phyloP scores from a whole-genome alignment of 1,284 basidiomycete genomes.

The Porodaedalea pini region DNA sequence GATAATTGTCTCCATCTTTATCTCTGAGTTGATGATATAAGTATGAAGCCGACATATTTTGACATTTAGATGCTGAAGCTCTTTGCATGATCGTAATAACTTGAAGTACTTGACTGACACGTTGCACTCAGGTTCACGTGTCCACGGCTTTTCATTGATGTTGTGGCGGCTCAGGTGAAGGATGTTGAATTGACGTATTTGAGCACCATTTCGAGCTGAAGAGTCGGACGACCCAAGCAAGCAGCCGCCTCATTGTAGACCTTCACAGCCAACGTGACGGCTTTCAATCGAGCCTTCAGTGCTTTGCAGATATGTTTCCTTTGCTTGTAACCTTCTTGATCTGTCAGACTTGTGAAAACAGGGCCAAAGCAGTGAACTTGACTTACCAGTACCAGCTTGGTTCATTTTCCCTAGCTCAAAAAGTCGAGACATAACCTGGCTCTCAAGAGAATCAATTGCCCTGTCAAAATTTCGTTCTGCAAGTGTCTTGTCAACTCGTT shows the following conservation, averaged over 20 bases:
- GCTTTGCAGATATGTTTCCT: slow-evolving; percentile 31
- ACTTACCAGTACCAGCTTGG: slow-evolving; percentile 23
- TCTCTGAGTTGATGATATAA: too few relatives aligned
- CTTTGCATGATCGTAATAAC: slow-evolving; percentile 32
- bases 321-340: slow-evolving; percentile 27
- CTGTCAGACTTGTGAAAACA: slow-evolving; percentile 5
- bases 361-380: too few relatives aligned
- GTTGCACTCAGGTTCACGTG: slow-evolving; percentile 25
- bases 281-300: slow-evolving; percentile 26
- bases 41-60: slow-evolving; percentile 27
- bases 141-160: slow-evolving; percentile 31
- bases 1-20: too few relatives aligned
- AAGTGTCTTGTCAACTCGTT: slow-evolving; percentile 20
- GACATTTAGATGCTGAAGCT: slow-evolving; percentile 31
- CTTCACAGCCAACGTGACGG: slow-evolving; percentile 27
- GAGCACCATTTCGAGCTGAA: slow-evolving; percentile 31
- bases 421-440: slow-evolving; percentile 30
- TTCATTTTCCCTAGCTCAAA: slow-evolving; percentile 34
- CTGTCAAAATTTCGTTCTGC: slow-evolving; percentile 24
- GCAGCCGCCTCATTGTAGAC: slow-evolving; percentile 30
- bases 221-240: slow-evolving; percentile 19
- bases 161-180: slow-evolving; percentile 32
- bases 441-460: slow-evolving; percentile 29
- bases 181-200: slow-evolving; percentile 35
- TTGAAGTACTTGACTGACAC: slow-evolving; percentile 29